A percentile compares a stretch with the other conserved stretches of the same genome.
phyloP scores from a whole-genome alignment of 306 rosid genomes.

The Castanea mollissima region DNA sequence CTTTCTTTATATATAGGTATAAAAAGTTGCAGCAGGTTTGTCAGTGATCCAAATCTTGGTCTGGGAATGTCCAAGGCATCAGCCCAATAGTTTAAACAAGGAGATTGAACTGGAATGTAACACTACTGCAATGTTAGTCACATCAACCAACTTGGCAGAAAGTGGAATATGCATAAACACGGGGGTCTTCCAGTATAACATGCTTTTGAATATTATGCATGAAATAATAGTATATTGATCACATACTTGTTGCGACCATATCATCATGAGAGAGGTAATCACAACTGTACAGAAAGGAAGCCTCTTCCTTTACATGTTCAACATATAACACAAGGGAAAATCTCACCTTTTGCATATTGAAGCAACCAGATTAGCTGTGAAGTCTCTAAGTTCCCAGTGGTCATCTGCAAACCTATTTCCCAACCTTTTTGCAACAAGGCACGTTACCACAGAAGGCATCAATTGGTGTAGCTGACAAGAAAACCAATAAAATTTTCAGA shows the following conservation, averaged over 20 bases:
- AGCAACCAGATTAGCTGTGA: slow-evolving; percentile 73
- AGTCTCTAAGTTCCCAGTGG: slow-evolving; percentile 92
- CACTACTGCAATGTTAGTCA: slow-evolving; percentile 10
- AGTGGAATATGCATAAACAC: slow-evolving; percentile 1
- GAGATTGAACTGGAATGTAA: slow-evolving; percentile 10
- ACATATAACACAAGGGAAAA: slow-evolving; percentile 16
- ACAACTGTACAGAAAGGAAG: neutral
- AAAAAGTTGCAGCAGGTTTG: neutral
- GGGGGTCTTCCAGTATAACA: slow-evolving; percentile 2
- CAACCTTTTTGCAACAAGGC: slow-evolving; percentile 83
- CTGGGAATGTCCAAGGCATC: neutral
- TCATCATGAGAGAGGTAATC: slow-evolving; percentile 9
- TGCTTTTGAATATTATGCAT: neutral
- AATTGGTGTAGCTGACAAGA: slow-evolving; percentile 72
- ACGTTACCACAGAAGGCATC: slow-evolving; percentile 93
- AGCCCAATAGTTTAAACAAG: neutral
- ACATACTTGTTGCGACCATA: neutral
- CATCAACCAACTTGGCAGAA: neutral
- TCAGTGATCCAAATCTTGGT: neutral
- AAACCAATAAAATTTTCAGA: slow-evolving; percentile 15
- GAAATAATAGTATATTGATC: neutral
- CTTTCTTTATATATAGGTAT: neutral
- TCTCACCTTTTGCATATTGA: slow-evolving; percentile 83
- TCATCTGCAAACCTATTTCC: slow-evolving; percentile 73
- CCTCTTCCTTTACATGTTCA: slow-evolving; percentile 10